Evolutionary conservation across 257 asterid species (phyloP), one percentile per base, ranked within the genome.

Genomic region (Cordia subcordata): DNA sequence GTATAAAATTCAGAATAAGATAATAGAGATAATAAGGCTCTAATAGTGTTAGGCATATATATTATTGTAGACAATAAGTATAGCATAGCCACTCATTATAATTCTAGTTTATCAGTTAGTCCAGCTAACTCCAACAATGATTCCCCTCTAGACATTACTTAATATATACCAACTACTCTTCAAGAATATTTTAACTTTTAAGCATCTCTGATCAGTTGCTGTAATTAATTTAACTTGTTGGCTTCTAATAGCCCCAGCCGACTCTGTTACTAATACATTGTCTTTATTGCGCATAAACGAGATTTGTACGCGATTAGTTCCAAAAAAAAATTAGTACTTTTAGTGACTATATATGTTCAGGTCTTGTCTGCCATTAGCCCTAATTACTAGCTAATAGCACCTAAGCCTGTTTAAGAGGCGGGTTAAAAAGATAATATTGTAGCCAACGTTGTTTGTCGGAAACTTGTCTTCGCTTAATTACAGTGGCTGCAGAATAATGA

Each of bases 311-410:
- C 37, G 60, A 35, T 49, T 59, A 57, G 52, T 75, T 67, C 61
- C 61, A 42, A 51, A 59, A 55, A 13, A 55, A 5, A 50, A n/a
- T n/a, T 68, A 57, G 45, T 49, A 20, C 40, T 35, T 15, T 12
- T 58, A n/a, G 55, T n/a, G 35, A 14, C 55, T 39, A 12, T 2
- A 62, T 52, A 32, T 8, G 55, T 52, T 66, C 85, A 77, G 82
- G 55, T 58, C n/a, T 51, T 80, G 81, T 72, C 89, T 68, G 78
- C 82, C 75, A 61, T 16, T n/a, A n/a, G n/a, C n/a, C n/a, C n/a
- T n/a, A n/a, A n/a, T n/a, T n/a, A n/a, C n/a, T n/a, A n/a, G n/a
- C n/a, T n/a, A n/a, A n/a, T n/a, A n/a, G 49, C 13, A 54, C 20
- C 62, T 53, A 17, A 54, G 11, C 66, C 55, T 54, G 73, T 45